Base-by-base conservation (phyloP, 768 basidiomycete genomes). In the Leucocoprinus leucothites region DNA sequence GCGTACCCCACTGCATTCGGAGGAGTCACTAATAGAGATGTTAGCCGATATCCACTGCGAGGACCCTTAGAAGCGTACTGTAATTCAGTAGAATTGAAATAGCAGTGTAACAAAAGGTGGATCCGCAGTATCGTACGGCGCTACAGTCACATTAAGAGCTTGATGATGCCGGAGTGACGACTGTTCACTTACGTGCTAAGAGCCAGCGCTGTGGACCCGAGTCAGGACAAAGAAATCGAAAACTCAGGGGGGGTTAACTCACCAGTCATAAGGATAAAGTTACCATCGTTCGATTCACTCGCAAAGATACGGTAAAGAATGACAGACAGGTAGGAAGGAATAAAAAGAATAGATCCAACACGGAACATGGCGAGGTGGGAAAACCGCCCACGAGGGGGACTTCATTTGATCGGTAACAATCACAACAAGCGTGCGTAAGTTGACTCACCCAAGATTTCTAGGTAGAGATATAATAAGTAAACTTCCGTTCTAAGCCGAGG, bases 331-430 rank as follows among this genome's bases (percentile, higher is more conserved):
- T 98, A 97, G 16, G 92, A 85, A 2, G 94, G 94, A 59, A 98
- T 87, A 71, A 93, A 97, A 31, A 96, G 74, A 19, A 87, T 67
- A 4, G 89, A 87, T 42, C 93, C 93, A 14, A 95, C 74, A 48
- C 93, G 87, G 79, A 93, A 94, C 92, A 94, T 95, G 3, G 89
- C 81, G 25, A 91, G 73, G 65, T 91, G 90, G 2, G 89, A 91
- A 67, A 89, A 91, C 44, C 87, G 85, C 40, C 89, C 86, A 61
- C 91, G 74, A 26, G 91, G 91, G 64, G 90, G 90, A 3, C 87
- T 91, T 57, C 42, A 61, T 40, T n/a, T 25, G 19, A 50, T 51
- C 51, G 56, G 43, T 40, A 51, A 43, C 40, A 45, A 57, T 52
- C 28, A 21, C 43, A 14, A 31, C 11, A 4, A 13, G 11, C 7